Evolutionary conservation across 768 basidiomycete genomes (phyloP).

Genomic region (Cystofilobasidium capitatum): DNA sequence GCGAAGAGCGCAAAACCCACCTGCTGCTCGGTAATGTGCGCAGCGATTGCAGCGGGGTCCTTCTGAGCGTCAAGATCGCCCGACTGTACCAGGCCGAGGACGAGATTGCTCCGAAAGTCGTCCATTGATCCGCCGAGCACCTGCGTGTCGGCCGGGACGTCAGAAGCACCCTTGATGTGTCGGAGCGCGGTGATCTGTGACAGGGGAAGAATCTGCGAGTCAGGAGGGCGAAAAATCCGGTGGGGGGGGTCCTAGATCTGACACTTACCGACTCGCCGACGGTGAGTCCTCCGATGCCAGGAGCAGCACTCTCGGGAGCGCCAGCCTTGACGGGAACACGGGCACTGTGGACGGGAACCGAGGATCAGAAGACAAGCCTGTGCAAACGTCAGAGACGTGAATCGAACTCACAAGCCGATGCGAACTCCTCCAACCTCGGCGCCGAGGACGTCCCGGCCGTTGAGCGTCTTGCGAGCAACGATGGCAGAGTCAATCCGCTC

Average conservation of each 20-base stretch:
- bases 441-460: constrained; percentile 89
- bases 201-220: neutral
- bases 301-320: constrained; percentile 57
- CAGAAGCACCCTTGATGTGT: constrained; percentile 80
- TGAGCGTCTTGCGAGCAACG: constrained; percentile 85
- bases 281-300: constrained; percentile 73
- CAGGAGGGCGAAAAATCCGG: neutral
- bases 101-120: constrained; percentile 84
- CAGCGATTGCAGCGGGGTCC: constrained; percentile 3
- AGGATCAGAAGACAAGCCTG: neutral
- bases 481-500: constrained; percentile 95
- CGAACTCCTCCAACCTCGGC: constrained; percentile 93
- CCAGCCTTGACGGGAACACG: constrained; percentile 75
- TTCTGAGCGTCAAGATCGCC: constrained; percentile 34
- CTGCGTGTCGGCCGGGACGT: constrained; percentile 86
- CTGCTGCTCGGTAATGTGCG: constrained; percentile 21
- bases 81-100: constrained; percentile 37
- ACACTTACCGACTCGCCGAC: constrained; percentile 48
- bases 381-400: too few species aligned
- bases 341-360: constrained; percentile 42
- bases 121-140: constrained; percentile 82
- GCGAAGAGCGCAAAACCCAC: neutral
- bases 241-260: constrained; percentile 43
- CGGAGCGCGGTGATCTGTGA: constrained; percentile 63
- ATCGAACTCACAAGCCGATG: constrained; percentile 57